phyloP scores from a whole-genome alignment of 1,139 yeast species.

The Suhomyces coccinellae region DNA sequence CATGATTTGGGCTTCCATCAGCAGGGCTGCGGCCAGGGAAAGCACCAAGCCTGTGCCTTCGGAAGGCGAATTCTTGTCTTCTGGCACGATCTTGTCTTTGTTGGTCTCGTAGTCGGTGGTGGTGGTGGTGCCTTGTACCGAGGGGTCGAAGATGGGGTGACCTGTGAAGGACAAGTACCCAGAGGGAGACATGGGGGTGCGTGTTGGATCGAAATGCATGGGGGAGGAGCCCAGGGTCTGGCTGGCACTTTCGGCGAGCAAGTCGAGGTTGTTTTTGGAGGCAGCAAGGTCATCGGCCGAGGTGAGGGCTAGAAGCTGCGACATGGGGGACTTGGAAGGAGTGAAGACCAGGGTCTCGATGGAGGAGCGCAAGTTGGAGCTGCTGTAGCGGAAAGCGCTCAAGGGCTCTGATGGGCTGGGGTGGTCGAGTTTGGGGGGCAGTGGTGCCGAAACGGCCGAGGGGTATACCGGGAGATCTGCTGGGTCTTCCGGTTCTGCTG shows the following conservation, averaged over 20 bases:
- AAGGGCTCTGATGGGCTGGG: conserved; percentile 9
- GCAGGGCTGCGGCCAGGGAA: background rate
- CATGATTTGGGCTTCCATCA: conserved; percentile 1
- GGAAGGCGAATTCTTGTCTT: background rate
- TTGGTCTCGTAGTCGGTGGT: too few species aligned
- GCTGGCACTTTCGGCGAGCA: conserved; percentile 11
- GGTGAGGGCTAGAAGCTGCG: conserved; percentile 3
- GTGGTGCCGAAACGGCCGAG: background rate
- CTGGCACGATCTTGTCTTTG: background rate
- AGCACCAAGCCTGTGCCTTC: background rate
- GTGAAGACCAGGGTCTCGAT: background rate
- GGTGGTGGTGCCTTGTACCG: background rate
- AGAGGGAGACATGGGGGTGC: conserved; percentile 21
- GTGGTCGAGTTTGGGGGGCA: background rate
- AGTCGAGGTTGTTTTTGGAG: conserved; percentile 1
- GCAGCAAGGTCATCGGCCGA: background rate
- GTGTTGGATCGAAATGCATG: background rate
- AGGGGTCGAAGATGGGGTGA: background rate
- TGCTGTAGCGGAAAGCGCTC: conserved; percentile 12
- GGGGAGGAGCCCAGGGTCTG: background rate
- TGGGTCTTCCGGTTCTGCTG: too few species aligned
- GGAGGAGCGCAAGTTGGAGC: conserved; percentile 12
- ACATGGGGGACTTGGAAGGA: conserved; percentile 6
- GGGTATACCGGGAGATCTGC: too few species aligned
- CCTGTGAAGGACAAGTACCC: conserved; percentile 17